phyloP scores from a whole-genome alignment of 2,329 filamentous ascomycete genomes.

The Coniochaeta sp. region DNA sequence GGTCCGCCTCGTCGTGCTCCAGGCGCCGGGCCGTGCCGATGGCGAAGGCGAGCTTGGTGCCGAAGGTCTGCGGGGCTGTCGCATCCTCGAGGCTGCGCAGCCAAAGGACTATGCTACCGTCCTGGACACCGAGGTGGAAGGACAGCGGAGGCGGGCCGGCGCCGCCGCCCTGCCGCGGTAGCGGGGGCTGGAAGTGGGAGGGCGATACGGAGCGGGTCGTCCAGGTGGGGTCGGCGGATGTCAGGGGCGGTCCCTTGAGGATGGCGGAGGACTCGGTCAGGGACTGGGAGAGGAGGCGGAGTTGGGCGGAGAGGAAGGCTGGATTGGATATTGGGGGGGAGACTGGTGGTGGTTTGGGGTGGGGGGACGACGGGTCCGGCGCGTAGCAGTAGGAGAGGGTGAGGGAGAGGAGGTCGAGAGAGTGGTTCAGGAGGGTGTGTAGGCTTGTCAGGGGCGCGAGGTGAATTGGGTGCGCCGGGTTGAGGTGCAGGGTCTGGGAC shows the following conservation, averaged over 20 bases:
- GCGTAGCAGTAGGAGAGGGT: slow-evolving; percentile 63
- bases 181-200: slow-evolving; percentile 33
- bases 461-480: slow-evolving; percentile 42
- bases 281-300: slow-evolving; percentile 47
- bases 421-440: slow-evolving; percentile 71
- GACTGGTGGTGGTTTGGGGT: slow-evolving; percentile 40
- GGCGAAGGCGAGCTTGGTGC: slow-evolving; percentile 62
- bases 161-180: slow-evolving; percentile 4
- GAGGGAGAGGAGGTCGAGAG: slow-evolving; percentile 75
- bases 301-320: slow-evolving; percentile 45
- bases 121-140: slow-evolving; percentile 63
- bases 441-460: slow-evolving; percentile 66
- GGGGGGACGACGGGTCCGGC: not conserved
- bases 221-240: slow-evolving; percentile 33
- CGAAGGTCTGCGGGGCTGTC: slow-evolving; percentile 52
- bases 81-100: slow-evolving; percentile 64
- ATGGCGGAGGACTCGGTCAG: slow-evolving; percentile 43
- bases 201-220: slow-evolving; percentile 34
- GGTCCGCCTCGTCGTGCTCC: slow-evolving; percentile 74
- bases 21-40: slow-evolving; percentile 57
- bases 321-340: slow-evolving; percentile 47
- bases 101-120: slow-evolving; percentile 62
- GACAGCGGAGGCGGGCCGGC: slow-evolving; percentile 62
- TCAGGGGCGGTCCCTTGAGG: slow-evolving; percentile 45
- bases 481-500: slow-evolving; percentile 38